A percentile compares a stretch with the other conserved stretches of the same genome.
Evolutionary conservation across 2,329 filamentous ascomycete genomes (phyloP).

Genomic region (Allantophomopsis lycopodina): DNA sequence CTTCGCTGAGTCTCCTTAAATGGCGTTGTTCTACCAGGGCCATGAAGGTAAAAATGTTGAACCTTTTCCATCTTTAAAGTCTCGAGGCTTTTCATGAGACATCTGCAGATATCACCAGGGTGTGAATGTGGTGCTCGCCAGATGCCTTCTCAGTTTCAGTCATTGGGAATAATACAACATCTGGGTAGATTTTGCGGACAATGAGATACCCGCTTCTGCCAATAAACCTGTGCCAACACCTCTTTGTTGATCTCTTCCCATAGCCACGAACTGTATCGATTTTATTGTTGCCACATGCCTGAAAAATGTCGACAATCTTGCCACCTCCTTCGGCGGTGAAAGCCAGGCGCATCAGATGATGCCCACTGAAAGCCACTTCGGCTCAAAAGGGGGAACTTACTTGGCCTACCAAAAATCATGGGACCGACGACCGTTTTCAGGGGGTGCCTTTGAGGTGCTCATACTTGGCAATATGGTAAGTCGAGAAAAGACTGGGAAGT

Average conservation of each 20-base stretch:
- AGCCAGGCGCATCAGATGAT: slow-evolving; percentile 9
- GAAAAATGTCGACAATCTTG: slow-evolving; percentile 46
- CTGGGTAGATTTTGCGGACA: slow-evolving; percentile 17
- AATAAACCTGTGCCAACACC: slow-evolving; percentile 25
- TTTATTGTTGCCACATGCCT: slow-evolving; percentile 49
- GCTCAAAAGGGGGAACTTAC: neutral
- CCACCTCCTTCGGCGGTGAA: slow-evolving; percentile 32
- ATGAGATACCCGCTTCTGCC: slow-evolving; percentile 19
- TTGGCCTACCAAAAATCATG: slow-evolving; percentile 12
- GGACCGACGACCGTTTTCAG: slow-evolving; percentile 17
- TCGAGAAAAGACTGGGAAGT: neutral
- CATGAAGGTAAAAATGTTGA: slow-evolving; percentile 36
- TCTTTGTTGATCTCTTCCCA: slow-evolving; percentile 48
- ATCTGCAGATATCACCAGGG: slow-evolving; percentile 18
- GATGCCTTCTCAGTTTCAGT: slow-evolving; percentile 7
- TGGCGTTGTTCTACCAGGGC: slow-evolving; percentile 29
- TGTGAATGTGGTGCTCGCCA: slow-evolving; percentile 14
- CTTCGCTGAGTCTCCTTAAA: slow-evolving; percentile 28
- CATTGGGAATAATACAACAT: slow-evolving; percentile 26
- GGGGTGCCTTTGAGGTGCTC: no score
- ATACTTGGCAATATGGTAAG: slow-evolving; percentile 1
- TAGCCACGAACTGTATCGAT: slow-evolving; percentile 55
- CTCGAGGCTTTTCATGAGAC: slow-evolving; percentile 20
- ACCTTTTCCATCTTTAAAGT: slow-evolving; percentile 24
- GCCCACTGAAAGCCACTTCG: neutral